Evolutionary conservation across 192 early-diverging fungal species (phyloP), one percentile per base, ranked within the genome.

Genomic region (Backusella parvicylindrica): DNA sequence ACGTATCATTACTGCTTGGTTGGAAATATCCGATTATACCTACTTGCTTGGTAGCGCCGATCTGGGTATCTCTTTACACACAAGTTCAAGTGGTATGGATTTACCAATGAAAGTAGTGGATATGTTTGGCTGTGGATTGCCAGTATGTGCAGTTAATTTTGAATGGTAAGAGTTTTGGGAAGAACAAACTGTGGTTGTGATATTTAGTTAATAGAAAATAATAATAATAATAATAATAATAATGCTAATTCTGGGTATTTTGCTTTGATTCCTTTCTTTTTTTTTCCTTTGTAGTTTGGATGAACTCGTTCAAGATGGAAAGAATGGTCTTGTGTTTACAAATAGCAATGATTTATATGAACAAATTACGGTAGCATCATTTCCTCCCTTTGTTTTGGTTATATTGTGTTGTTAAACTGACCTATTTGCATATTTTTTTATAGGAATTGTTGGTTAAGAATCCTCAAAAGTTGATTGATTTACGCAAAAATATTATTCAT

Each of bases 61-160:
- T 85, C 84, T 99, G 64, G 97, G 97, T 38, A 83, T 99, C 15
- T 96, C 90, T 50, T 85, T 99, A 70, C 97, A 99, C 84, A 95
- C 90, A 28, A 95, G 94, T n/a, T 95, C 97, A 7, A 95, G 92
- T 36, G 97, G 97, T 4, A 86, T 99, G 65, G 97, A 99, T 78
- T 80, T 99, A 75, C 97, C 97, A 7, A 99, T 99, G 97, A 99
- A 99, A 83, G 89, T 98, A 6, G 95, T 98, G 8, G 97, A 99
- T 77, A 96, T 99, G 96, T 96, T 98, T 89, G 97, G 97, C 18
- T 97, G 94, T 81, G 95, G 93, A 4, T 77, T 95, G 15, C 96
- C 97, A 6, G 96, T 96, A 38, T 94, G 92, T 80, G 94, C 96
- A 7, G 78, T 89, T 56, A 64, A 70, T 23, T 93, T 91, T 79